Evolutionary conservation across 352 stramenopile genomes (phyloP), one percentile per base, ranked within the genome.

Genomic region (Peronospora tabacina): DNA sequence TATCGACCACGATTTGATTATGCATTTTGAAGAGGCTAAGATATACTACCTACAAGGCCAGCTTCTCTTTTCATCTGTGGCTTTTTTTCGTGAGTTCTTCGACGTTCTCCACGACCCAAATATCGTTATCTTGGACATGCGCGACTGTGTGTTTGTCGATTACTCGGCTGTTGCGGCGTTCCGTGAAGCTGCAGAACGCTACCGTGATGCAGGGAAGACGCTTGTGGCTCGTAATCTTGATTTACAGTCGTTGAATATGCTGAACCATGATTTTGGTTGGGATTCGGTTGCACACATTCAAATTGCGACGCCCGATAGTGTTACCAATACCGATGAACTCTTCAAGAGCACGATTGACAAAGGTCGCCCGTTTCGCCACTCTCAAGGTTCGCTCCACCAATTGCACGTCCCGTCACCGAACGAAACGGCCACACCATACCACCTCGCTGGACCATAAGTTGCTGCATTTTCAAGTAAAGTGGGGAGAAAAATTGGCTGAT

Each of bases 91-190:
- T 22, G 66, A 79, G 44, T 75, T 91, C 41, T 94, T 94, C 39
- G 61, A 82, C 20, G 61, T 90, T 17, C 54, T 68, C 2, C 40
- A 75, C 3, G 83, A 94, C 49, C 80, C 83, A 8, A 54, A 62
- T 1, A 62, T 79, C 0, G 69, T 94, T 7, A 63, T 95, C 33
- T 38, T 96, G 5, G 85, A 95, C 54, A 70, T 92, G 26, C 57
- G 51, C 5, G 63, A 89, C 55, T 88, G 72, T 39, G 49, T 73
- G 1, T 78, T 96, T 26, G 71, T 71, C 20, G 87, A 96, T 51
- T 92, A 94, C 58, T 94, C 83, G 4, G 87, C 82, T 10, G 80
- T 84, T 26, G 81, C 70, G 10, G 87, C 80, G 4, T 73, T 96
- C 52, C 72, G 79, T 19, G 84, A 93, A 38, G 70, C 72, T 34